A percentile compares a stretch with the other conserved stretches of the same genome.
phyloP scores from a whole-genome alignment of 148 eudicot genomes.

The Nepenthes gracilis region DNA sequence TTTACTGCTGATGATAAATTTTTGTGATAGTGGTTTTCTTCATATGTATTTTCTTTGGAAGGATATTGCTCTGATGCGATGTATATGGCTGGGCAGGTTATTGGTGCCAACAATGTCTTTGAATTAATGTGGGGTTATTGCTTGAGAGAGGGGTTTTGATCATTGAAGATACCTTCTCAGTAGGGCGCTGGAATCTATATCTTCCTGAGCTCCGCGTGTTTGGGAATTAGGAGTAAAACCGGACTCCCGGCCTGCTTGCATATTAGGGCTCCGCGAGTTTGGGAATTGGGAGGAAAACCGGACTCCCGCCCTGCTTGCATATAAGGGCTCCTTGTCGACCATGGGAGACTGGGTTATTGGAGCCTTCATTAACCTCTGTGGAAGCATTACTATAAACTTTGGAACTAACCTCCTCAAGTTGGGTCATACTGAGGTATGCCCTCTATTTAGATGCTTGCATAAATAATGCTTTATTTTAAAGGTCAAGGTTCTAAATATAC shows the following conservation, averaged over 20 bases:
- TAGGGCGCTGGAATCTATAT: background rate
- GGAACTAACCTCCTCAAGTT: slow-evolving; percentile 96
- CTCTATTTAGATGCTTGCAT: too few species aligned
- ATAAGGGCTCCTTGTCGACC: slow-evolving; percentile 15
- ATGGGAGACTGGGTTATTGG: slow-evolving; percentile 99
- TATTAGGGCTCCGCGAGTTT: slow-evolving; percentile 6
- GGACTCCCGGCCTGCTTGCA: background rate
- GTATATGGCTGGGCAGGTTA: slow-evolving; percentile 9
- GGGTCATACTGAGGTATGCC: slow-evolving; percentile 86
- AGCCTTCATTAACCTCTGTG: slow-evolving; percentile 86
- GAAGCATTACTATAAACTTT: slow-evolving; percentile 92
- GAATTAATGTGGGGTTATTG: slow-evolving; percentile 1
- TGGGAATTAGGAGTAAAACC: slow-evolving; percentile 3
- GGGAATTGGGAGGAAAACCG: slow-evolving; percentile 4
- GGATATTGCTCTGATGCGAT: slow-evolving; percentile 4
- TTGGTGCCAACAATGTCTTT: slow-evolving; percentile 4
- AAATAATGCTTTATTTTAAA: too few species aligned
- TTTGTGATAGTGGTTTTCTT: too few species aligned
- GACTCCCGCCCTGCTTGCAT: background rate
- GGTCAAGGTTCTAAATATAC: too few species aligned
- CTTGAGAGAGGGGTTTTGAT: slow-evolving; percentile 6
- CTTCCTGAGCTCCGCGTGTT: slow-evolving; percentile 3
- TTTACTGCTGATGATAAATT: too few species aligned
- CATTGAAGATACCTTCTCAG: too few species aligned
- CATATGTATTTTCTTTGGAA: too few species aligned